Percentiles rank a stretch among this genome's conserved stretches.
These are phyloP conservation scores for Umbelopsis sp. DNA, from an alignment of 192 early-diverging fungal species.

Conservation along the genomic window DNA sequence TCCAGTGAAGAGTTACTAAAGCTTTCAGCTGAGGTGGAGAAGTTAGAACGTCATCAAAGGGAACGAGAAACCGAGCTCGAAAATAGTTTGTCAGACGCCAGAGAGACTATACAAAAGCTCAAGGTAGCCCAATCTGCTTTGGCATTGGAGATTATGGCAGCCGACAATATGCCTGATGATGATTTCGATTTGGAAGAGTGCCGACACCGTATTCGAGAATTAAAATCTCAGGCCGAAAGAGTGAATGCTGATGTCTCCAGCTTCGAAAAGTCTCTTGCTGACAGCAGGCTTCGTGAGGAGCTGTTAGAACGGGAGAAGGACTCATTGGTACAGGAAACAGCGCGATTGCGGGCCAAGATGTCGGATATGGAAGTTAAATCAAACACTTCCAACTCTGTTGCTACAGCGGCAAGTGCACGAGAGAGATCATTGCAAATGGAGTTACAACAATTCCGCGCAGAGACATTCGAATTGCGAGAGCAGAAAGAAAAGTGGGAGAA, in stretches of 20 bases:
- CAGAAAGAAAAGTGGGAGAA: conserved; percentile 46
- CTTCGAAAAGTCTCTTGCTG: conserved; percentile 10
- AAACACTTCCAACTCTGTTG: conserved; percentile 29
- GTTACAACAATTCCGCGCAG: conserved; percentile 33
- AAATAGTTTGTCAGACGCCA: not conserved
- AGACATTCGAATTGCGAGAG: conserved; percentile 21
- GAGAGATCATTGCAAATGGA: conserved; percentile 35
- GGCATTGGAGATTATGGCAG: not conserved
- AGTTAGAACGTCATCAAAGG: conserved; percentile 7
- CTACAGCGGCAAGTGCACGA: conserved; percentile 13
- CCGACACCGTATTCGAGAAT: conserved; percentile 19
- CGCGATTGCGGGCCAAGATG: conserved; percentile 13
- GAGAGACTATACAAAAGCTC: not conserved
- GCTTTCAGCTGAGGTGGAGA: conserved; percentile 13
- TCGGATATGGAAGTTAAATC: conserved; percentile 37
- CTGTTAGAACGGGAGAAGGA: conserved; percentile 7
- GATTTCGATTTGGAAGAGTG: conserved; percentile 1
- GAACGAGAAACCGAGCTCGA: conserved; percentile 17
- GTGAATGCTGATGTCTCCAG: not conserved
- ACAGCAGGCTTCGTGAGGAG: conserved; percentile 4
- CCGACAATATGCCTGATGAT: conserved; percentile 1
- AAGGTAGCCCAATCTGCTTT: conserved; percentile 6
- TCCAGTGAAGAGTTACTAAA: conserved; percentile 8
- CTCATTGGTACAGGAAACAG: not conserved
- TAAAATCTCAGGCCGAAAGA: conserved; percentile 22